Evolutionary conservation across 768 basidiomycete species (phyloP).

Genomic region (Gymnopilus junonius): DNA sequence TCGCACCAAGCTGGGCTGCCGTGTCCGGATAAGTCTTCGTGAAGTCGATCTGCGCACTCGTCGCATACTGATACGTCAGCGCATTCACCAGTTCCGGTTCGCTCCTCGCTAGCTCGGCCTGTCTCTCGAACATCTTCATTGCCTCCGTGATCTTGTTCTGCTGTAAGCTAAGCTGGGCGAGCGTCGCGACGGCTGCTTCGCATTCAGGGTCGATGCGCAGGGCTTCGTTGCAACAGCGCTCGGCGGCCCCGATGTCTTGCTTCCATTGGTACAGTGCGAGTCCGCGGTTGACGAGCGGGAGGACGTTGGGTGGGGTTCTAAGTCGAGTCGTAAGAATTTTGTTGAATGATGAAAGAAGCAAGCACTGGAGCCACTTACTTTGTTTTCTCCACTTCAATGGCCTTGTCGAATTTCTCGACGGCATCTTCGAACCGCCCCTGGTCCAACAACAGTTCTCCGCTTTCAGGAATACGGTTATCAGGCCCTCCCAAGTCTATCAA

Average conservation of each 20-base stretch:
- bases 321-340: neutral
- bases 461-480: slow-evolving; percentile 33
- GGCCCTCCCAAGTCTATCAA: neutral
- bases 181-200: slow-evolving; percentile 94
- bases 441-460: slow-evolving; percentile 93
- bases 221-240: slow-evolving; percentile 86
- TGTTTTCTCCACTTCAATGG: slow-evolving; percentile 83
- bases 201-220: slow-evolving; percentile 89
- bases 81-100: slow-evolving; percentile 86
- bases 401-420: slow-evolving; percentile 90
- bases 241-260: slow-evolving; percentile 83
- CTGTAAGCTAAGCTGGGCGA: slow-evolving; percentile 92
- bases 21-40: slow-evolving; percentile 81
- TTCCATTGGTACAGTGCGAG: slow-evolving; percentile 96
- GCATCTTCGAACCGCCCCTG: slow-evolving; percentile 88
- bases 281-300: slow-evolving; percentile 97
- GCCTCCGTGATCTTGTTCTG: slow-evolving; percentile 89
- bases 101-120: slow-evolving; percentile 85
- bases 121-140: slow-evolving; percentile 83
- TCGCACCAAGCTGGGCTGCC: slow-evolving; percentile 65
- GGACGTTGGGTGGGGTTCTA: slow-evolving; percentile 71
- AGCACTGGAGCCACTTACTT: slow-evolving; percentile 56
- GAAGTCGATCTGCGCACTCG: slow-evolving; percentile 83
- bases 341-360: slow-evolving; percentile 2
- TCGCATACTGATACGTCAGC: slow-evolving; percentile 81